Conservation (phyloP, 2,329 filamentous ascomycete species). For the Zopfia rhizophila region DNA sequence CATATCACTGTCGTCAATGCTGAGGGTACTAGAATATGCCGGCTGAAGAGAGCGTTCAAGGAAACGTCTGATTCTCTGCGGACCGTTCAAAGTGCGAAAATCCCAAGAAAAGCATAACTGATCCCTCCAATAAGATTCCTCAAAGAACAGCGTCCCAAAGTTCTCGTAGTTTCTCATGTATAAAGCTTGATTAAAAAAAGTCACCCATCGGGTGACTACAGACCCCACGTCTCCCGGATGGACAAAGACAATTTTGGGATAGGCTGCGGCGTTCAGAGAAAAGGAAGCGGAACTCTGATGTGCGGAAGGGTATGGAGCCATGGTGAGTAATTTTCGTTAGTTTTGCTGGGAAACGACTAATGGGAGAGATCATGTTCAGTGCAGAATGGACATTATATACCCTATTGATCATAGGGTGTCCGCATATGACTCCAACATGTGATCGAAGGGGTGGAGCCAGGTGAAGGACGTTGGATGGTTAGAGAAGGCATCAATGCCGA, state of each 20-base stretch:
- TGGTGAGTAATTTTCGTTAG: too few species aligned
- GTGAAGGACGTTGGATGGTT: too few species aligned
- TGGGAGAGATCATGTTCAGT: too few species aligned
- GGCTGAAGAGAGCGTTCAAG: background rate
- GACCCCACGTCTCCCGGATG: background rate
- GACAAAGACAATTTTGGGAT: background rate
- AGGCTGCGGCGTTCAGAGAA: background rate
- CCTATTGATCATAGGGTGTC: too few species aligned
- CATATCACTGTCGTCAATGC: background rate
- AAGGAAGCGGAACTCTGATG: too few species aligned
- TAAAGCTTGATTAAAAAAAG: constrained; percentile 1
- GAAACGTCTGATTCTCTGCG: background rate
- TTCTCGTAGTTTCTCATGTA: background rate
- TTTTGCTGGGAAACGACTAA: too few species aligned
- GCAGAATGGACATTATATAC: too few species aligned
- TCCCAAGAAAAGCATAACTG: background rate
- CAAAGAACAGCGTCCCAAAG: background rate
- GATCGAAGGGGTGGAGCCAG: too few species aligned
- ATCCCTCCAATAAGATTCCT: background rate
- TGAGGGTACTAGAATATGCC: background rate
- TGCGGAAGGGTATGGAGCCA: too few species aligned
- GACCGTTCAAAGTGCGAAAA: background rate
- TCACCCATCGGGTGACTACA: background rate
- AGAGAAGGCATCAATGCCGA: too few species aligned
- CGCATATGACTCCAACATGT: too few species aligned